Conservation (phyloP, 768 basidiomycete genomes). For the Leucocoprinus sp. region DNA sequence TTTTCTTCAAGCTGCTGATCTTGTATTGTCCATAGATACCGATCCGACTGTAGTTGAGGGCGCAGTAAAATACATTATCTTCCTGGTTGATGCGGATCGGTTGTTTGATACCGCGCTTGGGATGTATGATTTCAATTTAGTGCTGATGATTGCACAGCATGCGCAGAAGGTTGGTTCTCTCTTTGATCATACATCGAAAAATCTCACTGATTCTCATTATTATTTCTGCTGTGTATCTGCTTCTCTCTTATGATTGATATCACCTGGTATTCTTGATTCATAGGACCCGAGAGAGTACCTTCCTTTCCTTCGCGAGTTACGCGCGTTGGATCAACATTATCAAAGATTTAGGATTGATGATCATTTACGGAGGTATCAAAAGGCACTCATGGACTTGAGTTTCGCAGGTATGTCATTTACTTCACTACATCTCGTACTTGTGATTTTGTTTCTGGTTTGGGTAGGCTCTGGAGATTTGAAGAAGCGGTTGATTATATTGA, state of each 20-base stretch:
- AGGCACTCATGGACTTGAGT: constrained; percentile 67
- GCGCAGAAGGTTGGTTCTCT: constrained; percentile 72
- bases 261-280: constrained; percentile 1
- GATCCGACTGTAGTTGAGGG: constrained; percentile 83
- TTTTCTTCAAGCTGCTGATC: constrained; percentile 15
- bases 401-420: constrained; percentile 47
- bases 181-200: no score
- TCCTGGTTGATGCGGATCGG: constrained; percentile 86
- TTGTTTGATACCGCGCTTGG: constrained; percentile 94
- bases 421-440: neutral
- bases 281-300: constrained; percentile 98
- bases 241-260: no score
- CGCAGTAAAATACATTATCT: constrained; percentile 97
- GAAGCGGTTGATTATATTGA: constrained; percentile 79
- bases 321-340: constrained; percentile 69
- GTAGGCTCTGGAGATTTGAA: constrained; percentile 62
- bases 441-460: constrained; percentile 2
- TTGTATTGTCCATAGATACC: constrained; percentile 25
- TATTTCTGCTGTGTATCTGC: no score
- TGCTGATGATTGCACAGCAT: constrained; percentile 93
- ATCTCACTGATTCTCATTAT: no score
- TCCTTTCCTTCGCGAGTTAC: constrained; percentile 88
- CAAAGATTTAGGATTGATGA: constrained; percentile 92
- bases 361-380: constrained; percentile 68
- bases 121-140: constrained; percentile 97